Base-by-base conservation (phyloP, 352 stramenopile species). In the Globisporangium iwayamae region DNA sequence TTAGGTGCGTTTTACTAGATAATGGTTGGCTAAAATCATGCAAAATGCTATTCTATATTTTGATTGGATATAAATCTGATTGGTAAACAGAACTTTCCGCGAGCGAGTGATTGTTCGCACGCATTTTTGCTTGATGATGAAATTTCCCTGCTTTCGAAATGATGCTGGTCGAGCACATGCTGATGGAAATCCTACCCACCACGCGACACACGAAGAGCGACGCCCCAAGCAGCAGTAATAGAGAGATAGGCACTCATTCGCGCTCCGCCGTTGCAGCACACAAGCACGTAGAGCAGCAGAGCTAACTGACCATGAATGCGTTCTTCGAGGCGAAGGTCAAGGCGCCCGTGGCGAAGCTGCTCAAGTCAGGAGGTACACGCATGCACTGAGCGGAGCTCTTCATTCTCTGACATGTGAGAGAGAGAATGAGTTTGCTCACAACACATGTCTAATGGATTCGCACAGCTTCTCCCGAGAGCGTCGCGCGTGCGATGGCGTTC, bases 401-500 rank as follows among this genome's bases (percentile, higher is more conserved):
- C 41, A 7, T 20, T 47, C 0, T 22, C 41, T 22, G 16, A 16
- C 16, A 47, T 5, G 14, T 1, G 41, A 47, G 16, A 16, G 41
- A 47, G 41, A 47, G 41, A 22, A 47, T 47, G 41, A 6, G 20
- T 47, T 47, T 11, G 18, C 8, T 47, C 20, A 4, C 5, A 47
- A 20, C 16, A n/a, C 22, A 4, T 54, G 47, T 36, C 9, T 36
- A 4, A 34, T 36, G 25, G 10, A 43, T 25, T 4, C 28, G 43
- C 36, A 20, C 60, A 93, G 84, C 83, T 7, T 91, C 84, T 1
- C 80, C 84, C 9, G 71, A 76, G 50, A 91, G 82, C 69, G 87
- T 93, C 59, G 84, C 82, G 14, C 63, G 91, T 22, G 81, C 84
- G 43, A 90, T 93, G 81, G 81, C 84, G 11, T 91, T 93, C 70